phyloP scores from a whole-genome alignment of 805 yeast genomes.

The Jamesozyma piceae region DNA sequence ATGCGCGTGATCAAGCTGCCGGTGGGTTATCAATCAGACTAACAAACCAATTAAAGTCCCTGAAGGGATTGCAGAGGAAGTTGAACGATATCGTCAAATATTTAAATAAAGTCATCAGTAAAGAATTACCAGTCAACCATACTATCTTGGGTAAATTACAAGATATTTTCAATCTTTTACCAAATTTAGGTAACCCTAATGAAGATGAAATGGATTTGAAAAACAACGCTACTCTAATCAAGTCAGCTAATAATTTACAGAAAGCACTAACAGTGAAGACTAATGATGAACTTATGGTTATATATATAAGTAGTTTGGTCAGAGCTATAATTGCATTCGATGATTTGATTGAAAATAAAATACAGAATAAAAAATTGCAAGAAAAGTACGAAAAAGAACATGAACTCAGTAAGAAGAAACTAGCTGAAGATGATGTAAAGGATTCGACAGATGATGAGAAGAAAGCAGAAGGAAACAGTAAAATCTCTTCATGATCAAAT shows the following conservation, averaged over 20 bases:
- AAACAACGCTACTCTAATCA: conserved; percentile 25
- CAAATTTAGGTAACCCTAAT: conserved; percentile 49
- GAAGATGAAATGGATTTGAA: conserved; percentile 27
- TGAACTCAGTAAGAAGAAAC: conserved; percentile 18
- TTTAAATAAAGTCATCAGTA: conserved; percentile 60
- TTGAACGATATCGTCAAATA: conserved; percentile 70
- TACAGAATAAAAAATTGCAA: conserved; percentile 57
- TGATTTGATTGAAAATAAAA: conserved; percentile 90
- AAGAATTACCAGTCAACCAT: conserved; percentile 79
- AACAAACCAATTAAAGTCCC: conserved; percentile 80
- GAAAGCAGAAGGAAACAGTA: background rate
- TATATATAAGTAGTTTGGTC: conserved; percentile 81
- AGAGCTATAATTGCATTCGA: conserved; percentile 94
- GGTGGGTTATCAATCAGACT: conserved; percentile 81
- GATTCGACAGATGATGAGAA: background rate
- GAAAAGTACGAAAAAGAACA: conserved; percentile 32
- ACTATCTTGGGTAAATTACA: conserved; percentile 85
- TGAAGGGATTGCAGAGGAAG: conserved; percentile 76
- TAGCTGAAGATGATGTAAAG: background rate
- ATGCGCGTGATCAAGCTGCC: conserved; percentile 92
- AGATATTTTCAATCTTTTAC: conserved; percentile 87
- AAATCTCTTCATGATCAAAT: background rate
- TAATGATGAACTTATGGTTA: conserved; percentile 91
- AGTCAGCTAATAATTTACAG: conserved; percentile 42
- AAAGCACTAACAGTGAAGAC: conserved; percentile 86